Evolutionary conservation across 495 filamentous ascomycete genomes (phyloP).

Genomic region (Penicillium pulvis): DNA sequence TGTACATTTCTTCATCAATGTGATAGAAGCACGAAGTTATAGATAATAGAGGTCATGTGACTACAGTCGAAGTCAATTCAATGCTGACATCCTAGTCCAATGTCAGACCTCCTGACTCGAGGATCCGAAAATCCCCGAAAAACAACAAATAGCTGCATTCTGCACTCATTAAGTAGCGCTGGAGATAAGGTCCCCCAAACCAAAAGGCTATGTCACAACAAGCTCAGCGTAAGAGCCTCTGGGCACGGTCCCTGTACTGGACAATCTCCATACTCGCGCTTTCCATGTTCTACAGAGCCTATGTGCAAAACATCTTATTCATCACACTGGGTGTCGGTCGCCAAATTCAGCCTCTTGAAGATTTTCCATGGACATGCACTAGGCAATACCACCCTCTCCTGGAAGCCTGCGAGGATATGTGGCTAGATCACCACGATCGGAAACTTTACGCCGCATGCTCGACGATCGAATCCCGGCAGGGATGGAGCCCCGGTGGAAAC

Average conservation of each 20-base stretch:
- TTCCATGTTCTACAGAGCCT: background rate
- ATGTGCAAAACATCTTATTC: slow-evolving; percentile 16
- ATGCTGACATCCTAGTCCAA: too few relatives aligned
- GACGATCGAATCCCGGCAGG: slow-evolving; percentile 11
- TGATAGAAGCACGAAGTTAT: too few relatives aligned
- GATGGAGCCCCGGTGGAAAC: slow-evolving; percentile 22
- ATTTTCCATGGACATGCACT: slow-evolving; percentile 33
- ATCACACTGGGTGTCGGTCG: slow-evolving; percentile 27
- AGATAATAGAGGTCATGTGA: too few relatives aligned
- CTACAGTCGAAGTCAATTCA: too few relatives aligned
- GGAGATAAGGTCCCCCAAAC: background rate
- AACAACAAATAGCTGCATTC: background rate
- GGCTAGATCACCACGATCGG: slow-evolving; percentile 35
- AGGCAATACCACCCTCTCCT: slow-evolving; percentile 36
- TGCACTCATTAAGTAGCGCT: background rate
- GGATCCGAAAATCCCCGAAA: background rate
- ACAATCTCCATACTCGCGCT: background rate
- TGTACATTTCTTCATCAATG: too few relatives aligned
- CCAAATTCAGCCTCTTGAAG: slow-evolving; percentile 27
- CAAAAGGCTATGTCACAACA: background rate
- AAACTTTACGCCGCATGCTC: slow-evolving; percentile 39
- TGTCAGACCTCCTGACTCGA: background rate
- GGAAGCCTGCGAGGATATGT: slow-evolving; percentile 44
- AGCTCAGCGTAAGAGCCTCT: background rate
- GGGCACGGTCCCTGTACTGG: background rate